phyloP scores from a whole-genome alignment of 768 basidiomycete genomes.

The Suillus plorans region DNA sequence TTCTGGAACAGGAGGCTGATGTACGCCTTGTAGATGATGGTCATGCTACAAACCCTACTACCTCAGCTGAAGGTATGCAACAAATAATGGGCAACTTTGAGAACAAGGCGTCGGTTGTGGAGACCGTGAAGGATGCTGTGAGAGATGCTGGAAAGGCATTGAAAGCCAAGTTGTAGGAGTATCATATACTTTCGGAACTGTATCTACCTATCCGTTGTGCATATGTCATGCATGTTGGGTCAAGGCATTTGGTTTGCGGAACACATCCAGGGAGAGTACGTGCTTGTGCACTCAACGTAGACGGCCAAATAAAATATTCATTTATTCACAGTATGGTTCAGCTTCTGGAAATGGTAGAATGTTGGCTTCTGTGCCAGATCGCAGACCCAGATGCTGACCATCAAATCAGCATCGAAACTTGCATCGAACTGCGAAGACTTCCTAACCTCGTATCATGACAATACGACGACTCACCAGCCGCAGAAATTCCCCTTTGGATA shows the following conservation, averaged over 20 bases:
- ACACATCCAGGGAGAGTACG: too few relatives aligned
- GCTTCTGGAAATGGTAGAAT: not conserved
- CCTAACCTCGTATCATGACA: not conserved
- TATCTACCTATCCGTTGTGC: not conserved
- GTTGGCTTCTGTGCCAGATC: not conserved
- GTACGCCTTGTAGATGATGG: constrained; percentile 57
- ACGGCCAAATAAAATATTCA: not conserved
- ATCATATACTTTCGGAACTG: not conserved
- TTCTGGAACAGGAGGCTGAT: constrained; percentile 1
- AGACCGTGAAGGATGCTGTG: constrained; percentile 52
- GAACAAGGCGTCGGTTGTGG: constrained; percentile 32
- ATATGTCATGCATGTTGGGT: not conserved
- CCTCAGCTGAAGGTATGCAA: constrained; percentile 73
- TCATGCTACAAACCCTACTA: constrained; percentile 77
- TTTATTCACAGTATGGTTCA: not conserved
- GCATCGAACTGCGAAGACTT: not conserved
- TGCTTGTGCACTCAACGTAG: not conserved
- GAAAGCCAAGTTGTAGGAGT: constrained; percentile 52
- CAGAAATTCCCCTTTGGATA: not conserved
- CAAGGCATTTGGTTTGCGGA: not conserved
- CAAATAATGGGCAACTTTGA: constrained; percentile 69
- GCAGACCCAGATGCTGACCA: not conserved
- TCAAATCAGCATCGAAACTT: not conserved
- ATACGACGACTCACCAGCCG: not conserved
- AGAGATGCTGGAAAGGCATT: constrained; percentile 40